These are phyloP conservation scores for Huntiella omanensis DNA, from an alignment of 2,329 filamentous ascomycete species.

Conservation along the genomic window DNA sequence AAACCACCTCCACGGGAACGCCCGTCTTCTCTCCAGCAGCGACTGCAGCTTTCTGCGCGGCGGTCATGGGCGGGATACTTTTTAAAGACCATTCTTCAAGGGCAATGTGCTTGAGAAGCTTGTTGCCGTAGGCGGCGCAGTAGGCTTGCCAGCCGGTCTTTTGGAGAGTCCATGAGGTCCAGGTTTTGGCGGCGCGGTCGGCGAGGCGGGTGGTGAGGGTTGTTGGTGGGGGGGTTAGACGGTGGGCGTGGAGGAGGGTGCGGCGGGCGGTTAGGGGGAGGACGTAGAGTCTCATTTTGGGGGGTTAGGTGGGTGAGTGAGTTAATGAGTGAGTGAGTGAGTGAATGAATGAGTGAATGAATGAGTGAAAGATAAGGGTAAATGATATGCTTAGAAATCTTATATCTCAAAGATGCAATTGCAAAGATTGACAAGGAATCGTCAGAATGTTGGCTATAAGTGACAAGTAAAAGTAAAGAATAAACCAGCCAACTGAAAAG, in stretches of 20 bases:
- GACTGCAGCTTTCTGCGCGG: conserved; percentile 4
- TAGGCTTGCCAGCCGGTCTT: conserved; percentile 75
- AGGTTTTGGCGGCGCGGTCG: conserved; percentile 53
- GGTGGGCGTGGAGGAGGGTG: conserved; percentile 82
- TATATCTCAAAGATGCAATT: too few species aligned
- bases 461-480: not conserved
- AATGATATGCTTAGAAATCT: too few species aligned
- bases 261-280: conserved; percentile 82
- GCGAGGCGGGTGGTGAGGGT: conserved; percentile 35
- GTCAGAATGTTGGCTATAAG: not conserved
- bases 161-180: conserved; percentile 74
- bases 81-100: conserved; percentile 98
- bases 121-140: conserved; percentile 72
- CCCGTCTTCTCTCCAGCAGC: conserved; percentile 16
- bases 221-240: conserved; percentile 31
- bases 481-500: not conserved
- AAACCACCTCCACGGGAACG: conserved; percentile 46
- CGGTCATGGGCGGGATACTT: conserved; percentile 66
- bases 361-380: not conserved
- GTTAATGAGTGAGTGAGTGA: not conserved
- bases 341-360: not conserved
- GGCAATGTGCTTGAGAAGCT: conserved; percentile 67
- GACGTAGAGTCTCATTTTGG: conserved; percentile 74
- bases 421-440: not conserved
- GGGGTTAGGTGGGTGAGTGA: not conserved